Evolutionary conservation across 108 stramenopile species (phyloP), one percentile per base, ranked within the genome.

Genomic region (Nitzschia sp.): DNA sequence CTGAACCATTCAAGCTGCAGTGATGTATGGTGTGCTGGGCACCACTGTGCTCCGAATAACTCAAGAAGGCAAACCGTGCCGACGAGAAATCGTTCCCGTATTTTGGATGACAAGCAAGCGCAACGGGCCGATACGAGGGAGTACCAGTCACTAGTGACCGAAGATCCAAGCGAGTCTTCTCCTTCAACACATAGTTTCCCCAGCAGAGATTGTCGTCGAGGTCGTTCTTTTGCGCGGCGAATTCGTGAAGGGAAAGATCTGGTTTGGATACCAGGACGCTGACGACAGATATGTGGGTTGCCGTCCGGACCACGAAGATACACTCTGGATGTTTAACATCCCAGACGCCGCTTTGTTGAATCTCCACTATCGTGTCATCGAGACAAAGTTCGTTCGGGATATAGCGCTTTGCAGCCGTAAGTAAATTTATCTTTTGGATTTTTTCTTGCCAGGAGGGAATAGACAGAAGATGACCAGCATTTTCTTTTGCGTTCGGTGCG

Each of bases 301-400:
- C 35, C 29, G 87, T 89, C 30, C 77, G 63, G n/a, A 80, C 68
- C 2, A 74, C 66, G 51, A 79, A 69, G 2, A 51, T 32, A 36
- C 55, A 59, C 33, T 61, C 21, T 29, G 30, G 68, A 34, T 80
- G 38, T 15, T 63, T 18, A 26, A 24, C 38, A 59, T 65, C 36
- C 80, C 74, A 75, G 5, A 36, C 33, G 21, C 81, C 85, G 64
- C 82, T 86, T 46, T 78, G 77, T 34, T 65, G 31, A 42, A 93
- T 73, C 58, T 93, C 86, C 25, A 88, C 70, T 46, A 93, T 81
- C 19, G 75, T 78, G 1, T 79, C 84, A 46, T 76, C 86, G 9
- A 93, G 58, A 66, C 82, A 75, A 9, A 93, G 47, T 23, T 78
- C 64, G 26, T 62, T 68, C 15, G 35, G 57, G 11, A 56, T 24